Base-by-base conservation (phyloP, 441 rosid genomes). In the Populus hybrid region DNA sequence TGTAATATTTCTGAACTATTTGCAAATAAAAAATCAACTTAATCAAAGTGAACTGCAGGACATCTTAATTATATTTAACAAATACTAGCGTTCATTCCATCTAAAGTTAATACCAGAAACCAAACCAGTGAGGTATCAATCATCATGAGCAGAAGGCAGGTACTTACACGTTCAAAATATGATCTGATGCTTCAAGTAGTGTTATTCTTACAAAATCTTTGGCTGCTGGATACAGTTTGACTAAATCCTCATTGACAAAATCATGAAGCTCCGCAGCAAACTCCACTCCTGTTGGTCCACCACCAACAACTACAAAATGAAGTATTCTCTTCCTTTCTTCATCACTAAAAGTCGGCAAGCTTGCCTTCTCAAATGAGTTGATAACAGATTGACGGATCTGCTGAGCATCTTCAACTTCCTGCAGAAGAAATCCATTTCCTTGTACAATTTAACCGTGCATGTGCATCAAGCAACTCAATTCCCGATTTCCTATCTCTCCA, bases 351-450 rank as follows among this genome's bases (percentile, higher is more conserved):
- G 78, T 88, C 72, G 99, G 98, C 28, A 94, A 78, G 88, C 90
- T 90, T 30, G 99, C 97, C 88, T 86, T 96, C 87, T 96, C 99
- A 83, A 94, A 96, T 77, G 86, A 82, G 78, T 96, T 94, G 36
- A 96, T 87, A 42, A 96, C 95, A 72, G 82, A 83, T 86, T 85
- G 89, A 54, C 99, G 98, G 73, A 96, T 96, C 79, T 82, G 80
- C 83, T 93, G 98, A 54, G 99, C 98, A 86, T 97, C 99, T 83
- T 97, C 98, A 77, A 97, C 94, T 83, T 97, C 99, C 99, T 94
- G 85, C 78, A 82, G 65, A 67, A 78, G 35, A 50, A 83, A 71
- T 32, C 12, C 36, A 74, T 76, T 38, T 69, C 21, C 59, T 73
- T 63, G 35, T 65, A 54, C 61, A 70, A 57, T 10, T 35, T 66